These are phyloP conservation scores for Hyaloscypha hepaticicola DNA, from an alignment of 495 filamentous ascomycete species.

Conservation along the genomic window DNA sequence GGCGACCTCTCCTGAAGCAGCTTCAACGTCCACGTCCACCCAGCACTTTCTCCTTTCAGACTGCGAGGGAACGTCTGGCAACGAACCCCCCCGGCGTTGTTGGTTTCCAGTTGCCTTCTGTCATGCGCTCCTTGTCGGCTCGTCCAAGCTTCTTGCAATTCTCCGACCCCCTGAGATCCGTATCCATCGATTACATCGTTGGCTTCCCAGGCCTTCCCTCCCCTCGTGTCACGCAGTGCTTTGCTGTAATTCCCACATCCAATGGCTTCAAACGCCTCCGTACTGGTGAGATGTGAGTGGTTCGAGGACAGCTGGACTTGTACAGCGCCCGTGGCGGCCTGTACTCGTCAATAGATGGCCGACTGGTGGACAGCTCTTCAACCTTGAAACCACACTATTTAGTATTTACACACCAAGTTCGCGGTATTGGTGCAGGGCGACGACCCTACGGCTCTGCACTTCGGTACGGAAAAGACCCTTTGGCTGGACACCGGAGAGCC, in stretches of 20 bases:
- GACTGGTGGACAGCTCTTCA: background rate
- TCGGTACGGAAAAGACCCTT: too few relatives aligned
- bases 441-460: too few relatives aligned
- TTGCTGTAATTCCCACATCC: constrained; percentile 17
- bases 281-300: constrained; percentile 2
- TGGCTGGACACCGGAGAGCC: too few relatives aligned
- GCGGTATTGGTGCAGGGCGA: too few relatives aligned
- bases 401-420: too few relatives aligned
- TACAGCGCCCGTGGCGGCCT: background rate
- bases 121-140: background rate
- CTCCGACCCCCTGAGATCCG: background rate
- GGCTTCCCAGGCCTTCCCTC: background rate
- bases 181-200: too few relatives aligned
- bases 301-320: background rate
- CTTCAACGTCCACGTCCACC: too few relatives aligned
- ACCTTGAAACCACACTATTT: too few relatives aligned
- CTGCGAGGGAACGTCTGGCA: too few relatives aligned
- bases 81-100: too few relatives aligned
- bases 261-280: constrained; percentile 5
- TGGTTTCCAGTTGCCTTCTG: background rate
- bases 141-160: background rate
- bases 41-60: too few relatives aligned
- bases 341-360: background rate
- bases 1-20: too few relatives aligned
- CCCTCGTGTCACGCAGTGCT: constrained; percentile 7